Percentiles rank a stretch among this genome's conserved stretches.
These are phyloP conservation scores for Favolaschia claudopus DNA, from an alignment of 768 basidiomycete genomes.

Conservation along the genomic window DNA sequence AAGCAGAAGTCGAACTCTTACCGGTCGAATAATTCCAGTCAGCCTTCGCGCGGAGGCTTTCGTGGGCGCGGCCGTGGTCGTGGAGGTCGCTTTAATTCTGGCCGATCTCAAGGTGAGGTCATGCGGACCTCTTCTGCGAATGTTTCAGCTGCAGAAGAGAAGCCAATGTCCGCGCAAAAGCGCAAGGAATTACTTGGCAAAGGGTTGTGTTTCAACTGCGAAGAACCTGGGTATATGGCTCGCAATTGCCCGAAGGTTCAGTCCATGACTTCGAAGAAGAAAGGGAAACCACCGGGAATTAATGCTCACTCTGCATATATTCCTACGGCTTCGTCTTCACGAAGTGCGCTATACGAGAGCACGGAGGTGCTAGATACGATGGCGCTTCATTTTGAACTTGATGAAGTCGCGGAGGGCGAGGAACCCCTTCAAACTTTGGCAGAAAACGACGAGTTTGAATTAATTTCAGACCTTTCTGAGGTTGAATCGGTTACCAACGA, in stretches of 20 bases:
- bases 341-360: neutral
- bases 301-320: neutral
- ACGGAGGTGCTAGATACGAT: constrained; percentile 6
- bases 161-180: neutral
- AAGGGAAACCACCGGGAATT: constrained; percentile 8
- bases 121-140: neutral
- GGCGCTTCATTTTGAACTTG: neutral
- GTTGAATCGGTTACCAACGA: neutral
- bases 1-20: too few species aligned
- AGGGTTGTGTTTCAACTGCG: constrained; percentile 39
- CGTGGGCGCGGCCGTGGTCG: neutral
- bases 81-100: neutral
- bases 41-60: constrained; percentile 21
- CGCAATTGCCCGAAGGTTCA: constrained; percentile 7
- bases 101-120: neutral
- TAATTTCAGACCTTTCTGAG: neutral
- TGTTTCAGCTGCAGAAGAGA: neutral
- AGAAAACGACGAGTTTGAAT: too few species aligned
- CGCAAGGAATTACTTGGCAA: constrained; percentile 25
- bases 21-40: constrained; percentile 35
- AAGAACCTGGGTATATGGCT: constrained; percentile 34
- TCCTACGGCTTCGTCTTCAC: neutral
- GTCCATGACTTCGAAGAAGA: neutral
- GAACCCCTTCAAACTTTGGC: neutral
- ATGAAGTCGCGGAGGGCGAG: constrained; percentile 5